Evolutionary conservation across 306 rosid species (phyloP).

Genomic region (Trifolium repens): DNA sequence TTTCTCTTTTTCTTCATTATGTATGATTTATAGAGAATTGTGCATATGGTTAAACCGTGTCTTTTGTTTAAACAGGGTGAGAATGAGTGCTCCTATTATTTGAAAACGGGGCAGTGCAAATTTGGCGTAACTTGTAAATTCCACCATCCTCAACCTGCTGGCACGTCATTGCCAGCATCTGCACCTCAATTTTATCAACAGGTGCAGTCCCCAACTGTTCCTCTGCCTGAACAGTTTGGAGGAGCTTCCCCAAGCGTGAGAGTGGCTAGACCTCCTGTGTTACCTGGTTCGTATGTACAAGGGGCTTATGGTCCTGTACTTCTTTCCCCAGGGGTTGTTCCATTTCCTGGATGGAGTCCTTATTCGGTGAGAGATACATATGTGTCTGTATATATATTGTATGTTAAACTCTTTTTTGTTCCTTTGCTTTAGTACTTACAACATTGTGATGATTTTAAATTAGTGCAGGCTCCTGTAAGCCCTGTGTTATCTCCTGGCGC

Average conservation of each 20-base stretch:
- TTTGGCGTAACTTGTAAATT: conserved; percentile 94
- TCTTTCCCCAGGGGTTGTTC: conserved; percentile 82
- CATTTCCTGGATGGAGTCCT: conserved; percentile 78
- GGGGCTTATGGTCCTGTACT: conserved; percentile 86
- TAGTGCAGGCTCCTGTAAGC: conserved; percentile 81
- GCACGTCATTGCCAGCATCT: conserved; percentile 67
- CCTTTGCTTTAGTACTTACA: neutral
- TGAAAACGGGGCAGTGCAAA: conserved; percentile 98
- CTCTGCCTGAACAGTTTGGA: conserved; percentile 74
- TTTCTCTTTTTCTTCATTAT: neutral
- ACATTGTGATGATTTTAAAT: conserved; percentile 32
- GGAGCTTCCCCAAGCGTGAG: conserved; percentile 73
- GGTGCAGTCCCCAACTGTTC: conserved; percentile 89
- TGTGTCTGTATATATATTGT: neutral
- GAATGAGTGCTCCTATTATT: conserved; percentile 96
- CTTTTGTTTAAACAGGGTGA: conserved; percentile 68
- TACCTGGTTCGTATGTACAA: conserved; percentile 82
- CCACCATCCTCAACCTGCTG: conserved; percentile 89
- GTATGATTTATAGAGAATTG: neutral
- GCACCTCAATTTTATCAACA: conserved; percentile 91
- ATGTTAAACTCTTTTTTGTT: conserved; percentile 1
- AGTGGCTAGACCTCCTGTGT: conserved; percentile 78
- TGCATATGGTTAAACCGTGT: conserved; percentile 31
- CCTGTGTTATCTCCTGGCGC: conserved; percentile 81
- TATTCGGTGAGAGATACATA: conserved; percentile 66